These are phyloP conservation scores for Cutaneotrichosporon sp. DNA, from an alignment of 1,284 basidiomycete species.

Conservation along the genomic window DNA sequence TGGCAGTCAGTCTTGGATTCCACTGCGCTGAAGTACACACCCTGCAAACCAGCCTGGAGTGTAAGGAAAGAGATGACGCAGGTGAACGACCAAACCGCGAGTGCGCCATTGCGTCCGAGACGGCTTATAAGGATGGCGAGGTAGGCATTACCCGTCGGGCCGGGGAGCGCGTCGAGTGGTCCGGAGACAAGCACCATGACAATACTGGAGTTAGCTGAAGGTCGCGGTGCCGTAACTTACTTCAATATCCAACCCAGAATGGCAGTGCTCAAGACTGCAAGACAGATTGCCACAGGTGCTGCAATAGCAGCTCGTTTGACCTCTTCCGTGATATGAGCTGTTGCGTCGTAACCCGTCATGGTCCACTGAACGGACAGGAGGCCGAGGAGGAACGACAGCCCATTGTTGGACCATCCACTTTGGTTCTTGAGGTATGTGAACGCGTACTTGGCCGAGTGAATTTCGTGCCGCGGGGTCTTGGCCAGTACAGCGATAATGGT, in stretches of 20 bases:
- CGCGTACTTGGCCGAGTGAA: slow-evolving; percentile 72
- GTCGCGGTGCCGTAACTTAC: not conserved
- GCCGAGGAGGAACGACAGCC: slow-evolving; percentile 80
- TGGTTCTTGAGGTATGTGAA: slow-evolving; percentile 54
- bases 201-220: not conserved
- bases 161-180: slow-evolving; percentile 39
- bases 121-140: slow-evolving; percentile 69
- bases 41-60: slow-evolving; percentile 67
- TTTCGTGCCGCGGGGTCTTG: slow-evolving; percentile 67
- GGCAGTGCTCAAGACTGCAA: slow-evolving; percentile 81
- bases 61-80: slow-evolving; percentile 76
- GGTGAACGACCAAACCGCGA: slow-evolving; percentile 60
- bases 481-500: slow-evolving; percentile 82
- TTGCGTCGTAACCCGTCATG: slow-evolving; percentile 54
- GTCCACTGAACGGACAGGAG: slow-evolving; percentile 88
- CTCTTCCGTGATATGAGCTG: slow-evolving; percentile 88
- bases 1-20: too few relatives aligned
- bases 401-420: slow-evolving; percentile 73
- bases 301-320: slow-evolving; percentile 82
- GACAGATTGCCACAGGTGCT: slow-evolving; percentile 74
- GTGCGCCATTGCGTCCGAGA: slow-evolving; percentile 64
- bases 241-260: slow-evolving; percentile 77
- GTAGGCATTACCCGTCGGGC: slow-evolving; percentile 65
- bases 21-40: too few relatives aligned
- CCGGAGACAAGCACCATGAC: slow-evolving; percentile 70